Base-by-base conservation (phyloP, 192 early-diverging fungal genomes). In the Chytriomyces sp. region DNA sequence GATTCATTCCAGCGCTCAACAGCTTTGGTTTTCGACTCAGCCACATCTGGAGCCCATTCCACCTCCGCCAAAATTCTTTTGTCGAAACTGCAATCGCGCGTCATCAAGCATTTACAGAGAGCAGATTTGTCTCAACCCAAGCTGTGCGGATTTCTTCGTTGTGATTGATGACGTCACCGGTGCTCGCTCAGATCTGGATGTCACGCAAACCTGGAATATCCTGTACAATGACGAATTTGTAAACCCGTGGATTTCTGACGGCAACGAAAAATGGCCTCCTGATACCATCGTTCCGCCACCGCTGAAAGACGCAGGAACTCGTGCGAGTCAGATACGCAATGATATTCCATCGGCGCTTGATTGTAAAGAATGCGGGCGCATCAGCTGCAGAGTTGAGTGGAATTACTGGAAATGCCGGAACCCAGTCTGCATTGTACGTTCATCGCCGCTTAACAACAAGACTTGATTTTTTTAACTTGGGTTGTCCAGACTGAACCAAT, bases 201-300 rank as follows among this genome's bases (percentile, higher is more conserved):
- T 47, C 9, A 62, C 20, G 20, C 45, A 35, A 61, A 35, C 35
- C 2, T 11, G 50, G 11, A 23, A 45, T 61, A 5, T 16, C 35
- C 50, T 73, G 1, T 73, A 73, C 23, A 73, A 43, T 62, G 60
- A 59, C 24, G 59, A 73, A 28, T 62, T 63, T 73, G 16, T 73
- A n/a, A 16, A 6, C 0, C 18, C 53, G 13, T 62, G 72, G 72
- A 57, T 13, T 20, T 35, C 26, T 3, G 26, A 43, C 13, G 5
- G 50, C 53, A 7, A 57, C 13, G 18, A 50, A 6, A 7, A 0
- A 18, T 18, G 45, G 18, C 3, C 69, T 4, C 69, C 69, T 8
- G 69, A 53, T 71, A 24, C 18, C 23, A 68, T 44, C 5, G 2
- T 23, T 68, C 26, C 45, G 67, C 67, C 43, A 18, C 44, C 67